These are phyloP conservation scores for Epichloe aotearoae DNA, from an alignment of 2,329 filamentous ascomycete species.

Conservation along the genomic window DNA sequence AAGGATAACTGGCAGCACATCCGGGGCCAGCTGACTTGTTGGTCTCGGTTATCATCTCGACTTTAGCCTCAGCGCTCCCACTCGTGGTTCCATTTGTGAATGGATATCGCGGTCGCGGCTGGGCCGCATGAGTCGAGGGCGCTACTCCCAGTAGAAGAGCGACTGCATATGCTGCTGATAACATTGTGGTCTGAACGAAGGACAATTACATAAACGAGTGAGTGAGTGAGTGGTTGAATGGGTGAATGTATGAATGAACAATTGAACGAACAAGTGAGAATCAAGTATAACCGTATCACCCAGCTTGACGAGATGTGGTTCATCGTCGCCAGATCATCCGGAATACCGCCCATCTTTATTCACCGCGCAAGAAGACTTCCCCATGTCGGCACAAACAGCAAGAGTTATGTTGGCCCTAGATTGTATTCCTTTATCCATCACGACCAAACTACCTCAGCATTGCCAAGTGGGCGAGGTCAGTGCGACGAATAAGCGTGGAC, in stretches of 20 bases:
- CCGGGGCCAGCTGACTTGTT: not conserved
- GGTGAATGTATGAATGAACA: not conserved
- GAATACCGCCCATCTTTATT: no score
- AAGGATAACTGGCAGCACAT: not conserved
- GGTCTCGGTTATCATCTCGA: not conserved
- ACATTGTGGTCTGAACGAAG: not conserved
- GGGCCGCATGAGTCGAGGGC: not conserved
- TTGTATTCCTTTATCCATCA: no score
- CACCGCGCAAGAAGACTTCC: no score
- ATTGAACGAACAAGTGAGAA: not conserved
- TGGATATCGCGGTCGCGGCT: not conserved
- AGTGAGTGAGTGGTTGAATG: not conserved
- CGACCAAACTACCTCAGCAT: no score
- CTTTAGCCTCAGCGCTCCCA: not conserved
- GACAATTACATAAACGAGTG: not conserved
- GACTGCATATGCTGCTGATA: not conserved
- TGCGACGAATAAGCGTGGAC: not conserved
- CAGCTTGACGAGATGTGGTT: no score
- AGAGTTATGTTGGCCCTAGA: no score
- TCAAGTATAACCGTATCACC: not conserved
- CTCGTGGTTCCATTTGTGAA: not conserved
- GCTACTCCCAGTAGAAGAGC: slow-evolving; percentile 4
- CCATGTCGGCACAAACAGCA: no score
- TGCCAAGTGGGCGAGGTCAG: not conserved
- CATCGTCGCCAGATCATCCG: no score